Evolutionary conservation across 192 early-diverging fungal species (phyloP).

Genomic region (Linnemannia zychae): DNA sequence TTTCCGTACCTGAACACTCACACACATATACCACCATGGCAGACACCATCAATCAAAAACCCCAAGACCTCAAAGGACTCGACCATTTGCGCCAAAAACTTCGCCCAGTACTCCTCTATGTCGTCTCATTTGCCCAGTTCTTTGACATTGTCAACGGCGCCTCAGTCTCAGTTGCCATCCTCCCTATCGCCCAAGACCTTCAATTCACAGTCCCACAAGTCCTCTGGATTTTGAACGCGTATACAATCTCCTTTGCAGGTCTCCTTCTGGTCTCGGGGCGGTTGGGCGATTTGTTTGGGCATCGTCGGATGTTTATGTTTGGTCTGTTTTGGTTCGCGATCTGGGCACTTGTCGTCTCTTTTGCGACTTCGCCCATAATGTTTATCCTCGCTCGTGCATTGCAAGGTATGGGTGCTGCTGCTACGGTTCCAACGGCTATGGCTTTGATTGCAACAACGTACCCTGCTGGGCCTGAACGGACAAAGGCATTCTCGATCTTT

Average conservation of each 20-base stretch:
- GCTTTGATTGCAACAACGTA: constrained; percentile 43
- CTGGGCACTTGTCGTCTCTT: constrained; percentile 36
- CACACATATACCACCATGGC: neutral
- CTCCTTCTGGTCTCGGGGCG: constrained; percentile 48
- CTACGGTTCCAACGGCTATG: constrained; percentile 52
- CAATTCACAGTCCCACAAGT: constrained; percentile 18
- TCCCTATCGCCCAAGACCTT: constrained; percentile 35
- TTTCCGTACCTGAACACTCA: neutral
- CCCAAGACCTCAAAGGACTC: neutral
- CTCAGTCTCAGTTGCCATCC: constrained; percentile 26
- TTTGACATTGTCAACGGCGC: constrained; percentile 38
- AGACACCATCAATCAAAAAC: neutral
- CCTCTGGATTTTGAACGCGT: constrained; percentile 47
- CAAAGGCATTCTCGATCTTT: constrained; percentile 50
- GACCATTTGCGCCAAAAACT: neutral
- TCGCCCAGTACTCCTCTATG: constrained; percentile 15
- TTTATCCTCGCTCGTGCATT: constrained; percentile 46
- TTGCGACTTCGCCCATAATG: constrained; percentile 43
- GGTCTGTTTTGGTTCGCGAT: constrained; percentile 44
- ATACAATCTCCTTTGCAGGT: constrained; percentile 55
- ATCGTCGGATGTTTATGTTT: constrained; percentile 47
- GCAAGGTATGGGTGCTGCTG: constrained; percentile 52
- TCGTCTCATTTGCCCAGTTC: constrained; percentile 18
- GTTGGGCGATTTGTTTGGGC: constrained; percentile 54
- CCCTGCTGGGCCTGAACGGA: constrained; percentile 34